phyloP scores from a whole-genome alignment of 352 stramenopile species.

The Phytophthora agathidicida region DNA sequence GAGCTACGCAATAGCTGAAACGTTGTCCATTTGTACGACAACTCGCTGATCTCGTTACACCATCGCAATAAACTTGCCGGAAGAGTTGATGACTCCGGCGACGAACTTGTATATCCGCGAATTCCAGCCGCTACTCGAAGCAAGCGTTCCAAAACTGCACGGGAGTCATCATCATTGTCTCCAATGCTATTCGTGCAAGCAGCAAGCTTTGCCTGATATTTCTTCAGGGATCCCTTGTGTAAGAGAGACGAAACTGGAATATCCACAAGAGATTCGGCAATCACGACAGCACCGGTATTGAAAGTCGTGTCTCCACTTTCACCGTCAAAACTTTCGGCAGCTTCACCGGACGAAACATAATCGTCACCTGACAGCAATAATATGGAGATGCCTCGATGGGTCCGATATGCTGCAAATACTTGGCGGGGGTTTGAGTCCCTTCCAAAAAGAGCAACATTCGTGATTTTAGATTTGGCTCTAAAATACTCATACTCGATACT shows the following conservation, averaged over 20 bases:
- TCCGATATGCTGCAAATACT: conserved; percentile 17
- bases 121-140: conserved; percentile 16
- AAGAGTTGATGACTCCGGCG: conserved; percentile 5
- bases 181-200: conserved; percentile 22
- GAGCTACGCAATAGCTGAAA: conserved; percentile 63
- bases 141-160: conserved; percentile 22
- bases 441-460: conserved; percentile 9
- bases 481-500: not conserved
- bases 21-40: conserved; percentile 73
- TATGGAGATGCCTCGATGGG: conserved; percentile 4
- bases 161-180: conserved; percentile 28
- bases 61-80: conserved; percentile 21
- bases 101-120: conserved; percentile 16
- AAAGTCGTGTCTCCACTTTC: not conserved
- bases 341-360: not conserved
- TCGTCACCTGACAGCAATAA: conserved; percentile 1
- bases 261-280: conserved; percentile 20
- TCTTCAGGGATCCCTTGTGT: conserved; percentile 1
- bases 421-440: not conserved
- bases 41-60: conserved; percentile 36
- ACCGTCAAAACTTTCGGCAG: conserved; percentile 1
- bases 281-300: conserved; percentile 5
- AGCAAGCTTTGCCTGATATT: conserved; percentile 16
- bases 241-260: conserved; percentile 8
- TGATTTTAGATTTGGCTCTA: not conserved